Percentiles rank a stretch among this genome's conserved stretches.
phyloP scores from a whole-genome alignment of 2,329 filamentous ascomycete species.

The Penicillium sp. region DNA sequence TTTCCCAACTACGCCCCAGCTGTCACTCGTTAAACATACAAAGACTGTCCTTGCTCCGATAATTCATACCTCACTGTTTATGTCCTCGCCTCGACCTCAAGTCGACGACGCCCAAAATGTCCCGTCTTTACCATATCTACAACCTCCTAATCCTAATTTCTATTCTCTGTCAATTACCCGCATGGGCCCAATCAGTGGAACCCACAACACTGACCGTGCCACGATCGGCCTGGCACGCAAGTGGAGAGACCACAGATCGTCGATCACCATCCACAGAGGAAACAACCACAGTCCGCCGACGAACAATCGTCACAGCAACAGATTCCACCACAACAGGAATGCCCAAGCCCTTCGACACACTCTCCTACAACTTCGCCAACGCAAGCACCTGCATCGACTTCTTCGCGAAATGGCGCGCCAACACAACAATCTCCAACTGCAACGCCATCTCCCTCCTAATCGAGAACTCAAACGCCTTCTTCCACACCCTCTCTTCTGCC shows the following conservation, averaged over 20 bases:
- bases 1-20: not conserved
- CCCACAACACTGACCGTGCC: not conserved
- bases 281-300: not conserved
- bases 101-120: not conserved
- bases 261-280: constrained; percentile 2
- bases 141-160: constrained; percentile 23
- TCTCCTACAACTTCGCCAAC: constrained; percentile 61
- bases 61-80: not conserved
- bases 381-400: constrained; percentile 48
- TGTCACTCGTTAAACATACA: constrained; percentile 1
- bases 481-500: constrained; percentile 69
- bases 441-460: constrained; percentile 82
- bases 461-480: constrained; percentile 80
- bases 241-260: constrained; percentile 16
- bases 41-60: not conserved
- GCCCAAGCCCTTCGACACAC: constrained; percentile 65
- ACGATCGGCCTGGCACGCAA: constrained; percentile 13
- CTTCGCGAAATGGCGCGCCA: constrained; percentile 64
- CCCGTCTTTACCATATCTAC: constrained; percentile 9
- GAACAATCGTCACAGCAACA: constrained; percentile 7
- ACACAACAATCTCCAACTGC: constrained; percentile 68
- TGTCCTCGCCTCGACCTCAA: not conserved
- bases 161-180: constrained; percentile 16
- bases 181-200: constrained; percentile 9
- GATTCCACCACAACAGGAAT: constrained; percentile 30